Percentiles rank a stretch among this genome's conserved stretches.
These are phyloP conservation scores for Globisporangium nagaii DNA, from an alignment of 352 stramenopile genomes.

Conservation along the genomic window DNA sequence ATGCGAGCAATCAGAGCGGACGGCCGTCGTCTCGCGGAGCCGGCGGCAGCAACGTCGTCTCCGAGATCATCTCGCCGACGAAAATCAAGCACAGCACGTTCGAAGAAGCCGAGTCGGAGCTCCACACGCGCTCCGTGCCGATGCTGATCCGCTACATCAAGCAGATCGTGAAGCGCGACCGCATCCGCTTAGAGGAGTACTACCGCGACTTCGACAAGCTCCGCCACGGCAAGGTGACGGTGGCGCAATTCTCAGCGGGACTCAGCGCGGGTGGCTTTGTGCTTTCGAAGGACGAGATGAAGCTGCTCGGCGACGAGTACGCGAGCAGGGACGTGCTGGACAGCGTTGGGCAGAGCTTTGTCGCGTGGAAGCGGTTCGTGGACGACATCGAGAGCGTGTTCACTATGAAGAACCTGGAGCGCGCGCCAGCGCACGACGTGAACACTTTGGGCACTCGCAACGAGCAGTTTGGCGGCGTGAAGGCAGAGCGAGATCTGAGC, in stretches of 20 bases:
- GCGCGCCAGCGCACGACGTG: constrained; percentile 52
- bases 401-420: constrained; percentile 69
- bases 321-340: constrained; percentile 44
- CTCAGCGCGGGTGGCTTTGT: constrained; percentile 51
- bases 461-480: constrained; percentile 54
- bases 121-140: constrained; percentile 38
- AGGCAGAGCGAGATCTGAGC: constrained; percentile 45
- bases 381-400: constrained; percentile 81
- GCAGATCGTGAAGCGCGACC: constrained; percentile 72
- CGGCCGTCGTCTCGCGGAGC: constrained; percentile 36
- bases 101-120: constrained; percentile 22
- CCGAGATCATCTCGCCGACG: constrained; percentile 53
- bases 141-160: constrained; percentile 83
- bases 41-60: constrained; percentile 24
- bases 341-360: constrained; percentile 46
- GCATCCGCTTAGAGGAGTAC: constrained; percentile 77
- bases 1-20: constrained; percentile 24
- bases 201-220: constrained; percentile 85
- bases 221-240: constrained; percentile 70
- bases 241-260: constrained; percentile 55
- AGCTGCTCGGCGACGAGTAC: constrained; percentile 50
- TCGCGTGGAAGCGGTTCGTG: constrained; percentile 75
- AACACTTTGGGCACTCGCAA: constrained; percentile 34
- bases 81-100: constrained; percentile 35
- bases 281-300: constrained; percentile 52